Conservation (phyloP, 345 rosid genomes). For the Lepidium didymum region DNA sequence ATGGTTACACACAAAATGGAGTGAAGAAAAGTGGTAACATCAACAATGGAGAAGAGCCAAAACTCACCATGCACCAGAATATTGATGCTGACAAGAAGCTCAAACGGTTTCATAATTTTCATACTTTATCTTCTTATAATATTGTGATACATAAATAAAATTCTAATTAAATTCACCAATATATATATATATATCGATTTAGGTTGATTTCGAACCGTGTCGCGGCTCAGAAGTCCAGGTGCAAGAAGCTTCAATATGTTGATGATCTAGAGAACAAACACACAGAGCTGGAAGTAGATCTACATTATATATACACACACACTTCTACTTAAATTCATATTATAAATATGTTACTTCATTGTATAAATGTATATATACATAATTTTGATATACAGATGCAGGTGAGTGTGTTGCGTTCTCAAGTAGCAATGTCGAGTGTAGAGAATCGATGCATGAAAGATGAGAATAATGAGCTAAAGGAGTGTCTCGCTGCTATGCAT, state of each 20-base stretch:
- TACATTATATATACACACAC: neutral
- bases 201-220: constrained; percentile 18
- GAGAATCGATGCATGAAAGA: too few species aligned
- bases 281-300: constrained; percentile 1
- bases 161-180: neutral
- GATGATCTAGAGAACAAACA: neutral
- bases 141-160: neutral
- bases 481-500: too few species aligned
- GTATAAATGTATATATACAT: neutral
- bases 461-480: too few species aligned
- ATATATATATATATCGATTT: too few species aligned
- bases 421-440: neutral
- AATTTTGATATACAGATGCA: neutral
- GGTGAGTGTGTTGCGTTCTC: constrained; percentile 18
- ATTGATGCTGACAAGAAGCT: constrained; percentile 7
- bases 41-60: constrained; percentile 13
- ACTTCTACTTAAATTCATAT: neutral
- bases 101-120: constrained; percentile 8
- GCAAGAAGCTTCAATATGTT: constrained; percentile 12
- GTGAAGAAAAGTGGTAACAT: neutral
- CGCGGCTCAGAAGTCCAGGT: constrained; percentile 16
- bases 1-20: neutral
- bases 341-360: neutral
- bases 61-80: neutral
- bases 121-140: neutral